Evolutionary conservation across 176 grass and related monocot species (phyloP), one percentile per base, ranked within the genome.

Genomic region (Oryza rufipogon): DNA sequence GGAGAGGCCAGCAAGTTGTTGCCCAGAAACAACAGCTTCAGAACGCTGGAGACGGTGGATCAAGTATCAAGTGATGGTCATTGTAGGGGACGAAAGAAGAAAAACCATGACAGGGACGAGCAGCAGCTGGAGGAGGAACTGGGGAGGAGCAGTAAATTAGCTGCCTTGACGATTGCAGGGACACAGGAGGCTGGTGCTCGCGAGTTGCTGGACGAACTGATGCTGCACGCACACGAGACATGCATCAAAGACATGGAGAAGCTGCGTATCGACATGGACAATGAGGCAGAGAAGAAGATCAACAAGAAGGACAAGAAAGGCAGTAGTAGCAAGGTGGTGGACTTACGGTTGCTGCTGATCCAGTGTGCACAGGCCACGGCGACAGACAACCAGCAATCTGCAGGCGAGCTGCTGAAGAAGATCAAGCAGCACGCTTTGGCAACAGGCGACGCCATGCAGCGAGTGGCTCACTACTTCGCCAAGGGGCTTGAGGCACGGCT

Each of bases 1-100:
- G 75, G 88, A 81, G 87, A 92, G 77, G 90, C 87, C 4, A 84
- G 47, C 48, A 86, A 77, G 71, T 92, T 95, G 38, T 81, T 95
- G 76, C 93, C 90, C 17, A 84, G 77, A 52, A 39, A 84, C 3
- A 81, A 49, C 39, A 72, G 34, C 48, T 78, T 90, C 5, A 42
- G 14, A 13, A 56, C 63, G 11, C 65, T 66, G 73, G 78, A 76
- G 34, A 11, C 38, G 45, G 20, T 70, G 28, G 45, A 47, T 0
- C 75, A 88, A 49, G 65, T 9, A 5, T 52, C 44, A 9, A 49
- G 3, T 13, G 12, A 56, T 1, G 22, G 42, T 47, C 20, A 17
- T 17, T 39, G 47, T 51, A 52, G 74, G 60, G 78, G 38, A 10
- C 17, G 45, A 28, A 94, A 92, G 41, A 83, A 90, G 38, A 73